Conservation (phyloP, 495 filamentous ascomycete species). For the Annulohypoxylon maeteangense region DNA sequence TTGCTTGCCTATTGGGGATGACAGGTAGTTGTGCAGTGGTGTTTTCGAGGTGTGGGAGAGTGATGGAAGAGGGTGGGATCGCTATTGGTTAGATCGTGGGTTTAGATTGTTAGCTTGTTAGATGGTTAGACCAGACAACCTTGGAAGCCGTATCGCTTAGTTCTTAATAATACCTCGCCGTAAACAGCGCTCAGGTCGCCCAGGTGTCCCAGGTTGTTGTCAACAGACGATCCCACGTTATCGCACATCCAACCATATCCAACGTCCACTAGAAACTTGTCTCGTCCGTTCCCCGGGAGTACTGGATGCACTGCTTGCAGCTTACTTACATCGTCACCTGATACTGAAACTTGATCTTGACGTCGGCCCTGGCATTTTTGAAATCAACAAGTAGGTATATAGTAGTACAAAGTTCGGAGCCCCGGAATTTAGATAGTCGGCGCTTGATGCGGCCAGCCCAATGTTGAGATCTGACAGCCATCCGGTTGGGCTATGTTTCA, state of each 20-base stretch:
- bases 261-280: conserved; percentile 14
- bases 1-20: conserved; percentile 26
- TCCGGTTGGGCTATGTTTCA: conserved; percentile 22
- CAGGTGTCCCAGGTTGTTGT: background rate
- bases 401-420: conserved; percentile 12
- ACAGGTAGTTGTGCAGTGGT: conserved; percentile 1
- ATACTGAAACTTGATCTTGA: conserved; percentile 25
- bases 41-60: conserved; percentile 18
- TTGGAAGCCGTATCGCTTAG: conserved; percentile 17
- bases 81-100: conserved; percentile 14
- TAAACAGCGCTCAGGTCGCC: conserved; percentile 19
- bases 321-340: conserved; percentile 37
- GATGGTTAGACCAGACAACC: conserved; percentile 12
- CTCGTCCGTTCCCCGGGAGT: conserved; percentile 7
- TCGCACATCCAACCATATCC: conserved; percentile 7
- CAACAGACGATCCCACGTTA: conserved; percentile 27
- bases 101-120: background rate
- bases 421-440: conserved; percentile 14
- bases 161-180: conserved; percentile 38
- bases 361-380: conserved; percentile 13
- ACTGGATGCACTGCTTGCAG: conserved; percentile 21
- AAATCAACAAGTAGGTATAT: background rate
- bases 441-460: conserved; percentile 21
- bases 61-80: conserved; percentile 13
- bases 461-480: conserved; percentile 5